phyloP scores from a whole-genome alignment of 257 asterid species.

The Lycium ferocissimum region DNA sequence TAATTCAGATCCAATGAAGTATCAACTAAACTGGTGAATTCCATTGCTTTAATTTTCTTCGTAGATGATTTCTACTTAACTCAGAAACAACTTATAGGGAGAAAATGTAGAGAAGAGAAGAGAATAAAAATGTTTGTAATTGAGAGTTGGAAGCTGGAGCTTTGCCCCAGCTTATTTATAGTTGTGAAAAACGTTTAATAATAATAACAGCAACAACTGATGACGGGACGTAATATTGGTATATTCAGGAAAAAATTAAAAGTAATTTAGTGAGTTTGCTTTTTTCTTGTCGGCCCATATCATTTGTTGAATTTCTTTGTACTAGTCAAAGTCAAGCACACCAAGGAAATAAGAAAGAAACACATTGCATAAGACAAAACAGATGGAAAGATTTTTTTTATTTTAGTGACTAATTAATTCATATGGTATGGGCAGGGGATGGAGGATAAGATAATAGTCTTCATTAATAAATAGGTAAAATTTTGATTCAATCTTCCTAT shows the following conservation, averaged over 20 bases:
- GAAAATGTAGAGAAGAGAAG: background rate
- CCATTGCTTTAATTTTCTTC: conserved; percentile 49
- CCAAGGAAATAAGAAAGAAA: conserved; percentile 24
- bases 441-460: conserved; percentile 1
- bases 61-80: background rate
- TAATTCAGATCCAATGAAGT: conserved; percentile 74
- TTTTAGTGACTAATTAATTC: background rate
- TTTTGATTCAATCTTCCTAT: conserved; percentile 22
- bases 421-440: conserved; percentile 4
- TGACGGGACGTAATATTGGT: background rate
- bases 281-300: conserved; percentile 39
- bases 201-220: background rate
- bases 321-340: conserved; percentile 60
- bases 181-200: background rate
- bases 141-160: conserved; percentile 4
- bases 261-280: background rate
- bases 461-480: background rate
- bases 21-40: conserved; percentile 63
- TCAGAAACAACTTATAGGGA: background rate
- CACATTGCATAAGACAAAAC: conserved; percentile 14
- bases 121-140: background rate
- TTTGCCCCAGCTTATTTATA: conserved; percentile 24
- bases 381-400: background rate
- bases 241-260: too few relatives aligned
- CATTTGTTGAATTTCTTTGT: conserved; percentile 37